phyloP scores from a whole-genome alignment of 2,329 filamentous ascomycete genomes.

The Metarhizium anisopliae region DNA sequence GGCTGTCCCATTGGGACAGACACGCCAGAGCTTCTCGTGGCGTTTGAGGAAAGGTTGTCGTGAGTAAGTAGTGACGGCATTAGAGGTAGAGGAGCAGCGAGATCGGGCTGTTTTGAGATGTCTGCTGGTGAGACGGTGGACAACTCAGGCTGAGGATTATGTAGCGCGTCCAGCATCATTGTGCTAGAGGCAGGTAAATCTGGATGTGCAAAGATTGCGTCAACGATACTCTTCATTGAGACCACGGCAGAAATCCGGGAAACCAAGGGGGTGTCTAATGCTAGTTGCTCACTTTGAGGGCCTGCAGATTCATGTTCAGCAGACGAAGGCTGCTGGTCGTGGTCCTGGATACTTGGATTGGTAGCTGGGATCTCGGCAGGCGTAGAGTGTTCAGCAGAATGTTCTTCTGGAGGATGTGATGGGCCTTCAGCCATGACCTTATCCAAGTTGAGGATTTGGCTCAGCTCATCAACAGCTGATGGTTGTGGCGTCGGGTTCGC shows the following conservation, averaged over 20 bases:
- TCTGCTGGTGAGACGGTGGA: slow-evolving; percentile 29
- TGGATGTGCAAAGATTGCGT: slow-evolving; percentile 11
- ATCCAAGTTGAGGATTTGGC: slow-evolving; percentile 10
- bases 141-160: slow-evolving; percentile 12
- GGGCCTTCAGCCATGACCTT: not conserved
- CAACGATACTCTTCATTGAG: slow-evolving; percentile 13
- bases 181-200: slow-evolving; percentile 10
- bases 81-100: slow-evolving; percentile 13
- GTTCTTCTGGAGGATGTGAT: not conserved
- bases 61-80: slow-evolving; percentile 13
- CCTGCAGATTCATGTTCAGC: not conserved
- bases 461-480: slow-evolving; percentile 11
- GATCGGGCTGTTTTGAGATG: slow-evolving; percentile 21
- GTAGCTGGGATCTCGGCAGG: not conserved
- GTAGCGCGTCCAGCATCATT: slow-evolving; percentile 12
- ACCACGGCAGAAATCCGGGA: slow-evolving; percentile 13
- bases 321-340: not conserved
- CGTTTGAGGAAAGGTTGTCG: slow-evolving; percentile 9
- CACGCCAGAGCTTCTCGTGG: slow-evolving; percentile 14
- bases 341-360: not conserved
- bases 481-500: not conserved
- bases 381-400: not conserved
- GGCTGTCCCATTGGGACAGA: slow-evolving; percentile 18
- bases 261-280: not conserved
- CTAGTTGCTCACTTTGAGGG: slow-evolving; percentile 1